Base-by-base conservation (phyloP, 257 asterid species). In the Ballota nigra region DNA sequence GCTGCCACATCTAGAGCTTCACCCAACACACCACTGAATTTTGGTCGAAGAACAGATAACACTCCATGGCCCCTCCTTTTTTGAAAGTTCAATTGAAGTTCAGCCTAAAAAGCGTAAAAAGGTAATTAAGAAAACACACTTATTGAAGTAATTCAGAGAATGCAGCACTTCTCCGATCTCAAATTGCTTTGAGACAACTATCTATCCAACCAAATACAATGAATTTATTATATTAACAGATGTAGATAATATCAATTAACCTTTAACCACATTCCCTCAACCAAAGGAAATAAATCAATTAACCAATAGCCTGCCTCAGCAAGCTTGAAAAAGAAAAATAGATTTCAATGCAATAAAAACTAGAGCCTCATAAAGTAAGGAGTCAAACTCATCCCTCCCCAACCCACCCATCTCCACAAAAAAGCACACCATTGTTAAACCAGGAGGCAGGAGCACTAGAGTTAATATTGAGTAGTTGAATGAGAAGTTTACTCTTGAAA, bases 1-100 rank as follows among this genome's bases (percentile, higher is more conserved):
- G 92, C 99, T 79, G 98, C 97, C 77, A 95, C 97, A 86, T 95
- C 99, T 52, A 95, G 81, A 83, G 98, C 98, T 81, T 95, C 99
- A 58, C 99, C 99, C 85, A 95, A 75, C 61, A 90, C 91, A 78
- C 99, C 99, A 70, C 99, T 95, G 85, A 95, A 95, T 82, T 95
- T 95, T 64, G 99, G 99, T 74, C 87, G 89, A 57, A 92, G 89
- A 70, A 95, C 96, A 70, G 99, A 95, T 68, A 95, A 70, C 69
- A 83, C 83, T 47, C 99, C 99, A 75, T 95, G 99, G 73, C 99
- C 99, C 83, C 96, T 89, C 81, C 99, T 81, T 83, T 89, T 95
- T 78, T 89, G 96, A 80, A 95, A 92, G 86, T 95, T 92, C 73
- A 95, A 87, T 79, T 95, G 98, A 73, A 95, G 78, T 79, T 95